Conservation (phyloP, 2,329 filamentous ascomycete species). For the Talaromyces piceae region DNA sequence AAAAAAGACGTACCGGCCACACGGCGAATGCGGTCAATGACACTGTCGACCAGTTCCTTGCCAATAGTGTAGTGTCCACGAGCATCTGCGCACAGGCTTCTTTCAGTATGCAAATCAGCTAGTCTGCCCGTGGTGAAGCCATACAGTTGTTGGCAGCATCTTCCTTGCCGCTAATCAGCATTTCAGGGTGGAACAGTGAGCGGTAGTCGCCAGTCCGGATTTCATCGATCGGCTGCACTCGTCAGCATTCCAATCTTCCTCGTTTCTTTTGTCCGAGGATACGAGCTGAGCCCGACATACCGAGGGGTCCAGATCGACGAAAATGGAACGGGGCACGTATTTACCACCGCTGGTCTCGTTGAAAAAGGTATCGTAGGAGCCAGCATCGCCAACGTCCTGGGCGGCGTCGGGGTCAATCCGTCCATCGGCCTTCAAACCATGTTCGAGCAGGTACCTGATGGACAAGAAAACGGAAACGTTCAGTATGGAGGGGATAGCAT, state of each 20-base stretch:
- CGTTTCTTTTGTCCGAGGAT: not conserved
- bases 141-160: slow-evolving; percentile 62
- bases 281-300: slow-evolving; percentile 30
- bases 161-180: slow-evolving; percentile 61
- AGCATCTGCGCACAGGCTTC: slow-evolving; percentile 42
- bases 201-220: slow-evolving; percentile 58
- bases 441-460: slow-evolving; percentile 61
- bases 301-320: slow-evolving; percentile 59
- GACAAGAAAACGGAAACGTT: not conserved
- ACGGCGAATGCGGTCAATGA: slow-evolving; percentile 58
- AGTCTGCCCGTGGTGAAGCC: slow-evolving; percentile 12
- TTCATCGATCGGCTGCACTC: slow-evolving; percentile 53
- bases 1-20: slow-evolving; percentile 46
- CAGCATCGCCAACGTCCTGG: slow-evolving; percentile 43
- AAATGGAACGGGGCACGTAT: slow-evolving; percentile 62
- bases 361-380: slow-evolving; percentile 60
- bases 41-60: slow-evolving; percentile 58
- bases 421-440: slow-evolving; percentile 56
- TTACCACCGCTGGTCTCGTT: slow-evolving; percentile 57
- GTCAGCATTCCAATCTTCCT: slow-evolving; percentile 8
- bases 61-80: slow-evolving; percentile 63
- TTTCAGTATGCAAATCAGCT: not conserved
- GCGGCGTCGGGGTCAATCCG: slow-evolving; percentile 49
- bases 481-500: not conserved
- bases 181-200: slow-evolving; percentile 58